phyloP scores from a whole-genome alignment of 169 alveolate genomes.

The Cyclospora cayetanensis region DNA sequence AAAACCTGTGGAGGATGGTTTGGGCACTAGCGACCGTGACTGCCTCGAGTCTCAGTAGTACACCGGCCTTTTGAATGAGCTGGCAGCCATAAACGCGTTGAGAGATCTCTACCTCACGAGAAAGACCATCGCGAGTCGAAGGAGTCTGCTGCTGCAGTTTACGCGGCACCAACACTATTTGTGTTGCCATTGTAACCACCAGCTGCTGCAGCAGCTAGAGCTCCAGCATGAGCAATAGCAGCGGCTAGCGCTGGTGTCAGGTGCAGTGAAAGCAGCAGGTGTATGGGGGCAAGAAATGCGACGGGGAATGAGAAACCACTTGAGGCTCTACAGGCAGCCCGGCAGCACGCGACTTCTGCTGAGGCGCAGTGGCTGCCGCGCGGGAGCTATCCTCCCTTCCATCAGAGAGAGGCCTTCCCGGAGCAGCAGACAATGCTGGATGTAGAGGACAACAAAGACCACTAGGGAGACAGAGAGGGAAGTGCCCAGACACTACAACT shows the following conservation, averaged over 20 bases:
- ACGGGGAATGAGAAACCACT: background rate
- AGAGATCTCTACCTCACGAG: slow-evolving; percentile 73
- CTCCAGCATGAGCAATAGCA: background rate
- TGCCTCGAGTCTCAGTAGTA: slow-evolving; percentile 85
- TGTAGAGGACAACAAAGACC: no score
- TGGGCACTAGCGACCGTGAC: slow-evolving; percentile 90
- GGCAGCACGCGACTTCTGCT: background rate
- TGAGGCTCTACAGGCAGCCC: background rate
- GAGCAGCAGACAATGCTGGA: no score
- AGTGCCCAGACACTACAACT: no score
- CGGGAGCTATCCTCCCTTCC: background rate
- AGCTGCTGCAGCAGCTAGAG: background rate
- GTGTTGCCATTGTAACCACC: slow-evolving; percentile 60
- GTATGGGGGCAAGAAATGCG: no score
- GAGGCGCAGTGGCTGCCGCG: background rate
- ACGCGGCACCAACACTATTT: slow-evolving; percentile 61
- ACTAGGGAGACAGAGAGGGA: no score
- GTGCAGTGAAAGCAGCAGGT: background rate
- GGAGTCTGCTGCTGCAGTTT: slow-evolving; percentile 75
- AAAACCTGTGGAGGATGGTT: slow-evolving; percentile 89
- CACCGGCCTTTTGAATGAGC: slow-evolving; percentile 88
- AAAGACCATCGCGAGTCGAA: slow-evolving; percentile 76
- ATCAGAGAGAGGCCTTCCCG: background rate
- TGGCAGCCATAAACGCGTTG: slow-evolving; percentile 82
- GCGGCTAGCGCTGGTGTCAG: background rate